phyloP scores from a whole-genome alignment of 2,329 filamentous ascomycete species.

The Aspergillus sp. region DNA sequence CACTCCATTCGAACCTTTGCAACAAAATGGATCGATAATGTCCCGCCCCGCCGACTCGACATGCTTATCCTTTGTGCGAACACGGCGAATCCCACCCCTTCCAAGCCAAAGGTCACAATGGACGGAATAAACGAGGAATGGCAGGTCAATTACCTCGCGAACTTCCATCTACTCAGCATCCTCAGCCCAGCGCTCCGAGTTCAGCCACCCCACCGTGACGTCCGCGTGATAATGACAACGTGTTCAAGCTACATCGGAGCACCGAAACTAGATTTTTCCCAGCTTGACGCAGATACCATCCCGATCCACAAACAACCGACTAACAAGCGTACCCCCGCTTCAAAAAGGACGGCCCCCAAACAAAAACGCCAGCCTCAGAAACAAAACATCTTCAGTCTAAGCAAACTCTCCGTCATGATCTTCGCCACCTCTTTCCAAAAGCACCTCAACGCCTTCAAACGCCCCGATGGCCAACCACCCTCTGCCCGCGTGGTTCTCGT shows the following conservation, averaged over 20 bases:
- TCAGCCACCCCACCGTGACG: conserved; percentile 91
- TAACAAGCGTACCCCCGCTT: not conserved
- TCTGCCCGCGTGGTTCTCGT: conserved; percentile 82
- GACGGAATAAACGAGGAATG: conserved; percentile 87
- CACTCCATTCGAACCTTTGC: conserved; percentile 90
- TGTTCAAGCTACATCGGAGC: conserved; percentile 86
- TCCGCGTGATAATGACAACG: conserved; percentile 80
- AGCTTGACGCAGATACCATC: conserved; percentile 7
- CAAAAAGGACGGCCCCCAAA: conserved; percentile 1
- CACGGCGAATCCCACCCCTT: conserved; percentile 59
- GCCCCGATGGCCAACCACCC: conserved; percentile 78
- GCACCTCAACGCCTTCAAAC: conserved; percentile 78
- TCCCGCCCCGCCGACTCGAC: conserved; percentile 82
- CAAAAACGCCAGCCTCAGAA: conserved; percentile 29
- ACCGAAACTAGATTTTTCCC: conserved; percentile 54
- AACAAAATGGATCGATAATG: conserved; percentile 97
- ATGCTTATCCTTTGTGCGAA: conserved; percentile 87
- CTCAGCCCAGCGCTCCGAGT: conserved; percentile 85
- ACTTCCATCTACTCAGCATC: conserved; percentile 91
- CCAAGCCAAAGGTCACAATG: conserved; percentile 59
- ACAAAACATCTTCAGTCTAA: conserved; percentile 60
- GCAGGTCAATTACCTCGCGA: conserved; percentile 93
- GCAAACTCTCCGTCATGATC: conserved; percentile 75
- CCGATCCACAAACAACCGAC: not conserved
- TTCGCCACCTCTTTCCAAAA: conserved; percentile 92